Evolutionary conservation across 2,329 filamentous ascomycete genomes (phyloP).

Genomic region (Beauveria medogensis): DNA sequence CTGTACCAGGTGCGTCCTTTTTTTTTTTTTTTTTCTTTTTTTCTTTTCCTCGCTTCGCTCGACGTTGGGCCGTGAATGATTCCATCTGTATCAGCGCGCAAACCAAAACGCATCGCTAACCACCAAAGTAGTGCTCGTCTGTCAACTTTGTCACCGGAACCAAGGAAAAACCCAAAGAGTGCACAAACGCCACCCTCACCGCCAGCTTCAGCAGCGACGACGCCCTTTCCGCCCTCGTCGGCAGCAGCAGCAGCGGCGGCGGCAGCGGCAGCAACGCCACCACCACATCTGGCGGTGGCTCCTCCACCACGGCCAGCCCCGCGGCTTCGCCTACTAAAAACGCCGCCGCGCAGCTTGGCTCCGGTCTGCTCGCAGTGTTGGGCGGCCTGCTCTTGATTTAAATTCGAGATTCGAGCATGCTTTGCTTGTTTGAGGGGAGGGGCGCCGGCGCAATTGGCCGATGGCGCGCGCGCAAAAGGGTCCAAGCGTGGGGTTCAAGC

Average conservation of each 20-base stretch:
- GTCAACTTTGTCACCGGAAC: constrained; percentile 46
- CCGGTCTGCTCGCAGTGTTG: constrained; percentile 1
- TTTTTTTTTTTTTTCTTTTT: neutral
- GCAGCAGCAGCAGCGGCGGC: constrained; percentile 9
- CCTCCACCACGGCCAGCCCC: neutral
- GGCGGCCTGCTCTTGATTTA: neutral
- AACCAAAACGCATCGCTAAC: no score
- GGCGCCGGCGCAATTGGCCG: no score
- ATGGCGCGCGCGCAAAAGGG: no score
- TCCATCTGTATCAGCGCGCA: no score
- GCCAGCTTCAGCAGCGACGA: constrained; percentile 25
- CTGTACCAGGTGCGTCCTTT: constrained; percentile 42
- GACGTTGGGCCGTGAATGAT: neutral
- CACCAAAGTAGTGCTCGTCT: constrained; percentile 37
- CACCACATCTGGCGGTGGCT: neutral
- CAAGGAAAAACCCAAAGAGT: constrained; percentile 23
- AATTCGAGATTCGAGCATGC: neutral
- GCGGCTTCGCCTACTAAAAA: neutral
- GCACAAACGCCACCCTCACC: constrained; percentile 28
- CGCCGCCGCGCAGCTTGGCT: neutral
- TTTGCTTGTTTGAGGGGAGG: neutral
- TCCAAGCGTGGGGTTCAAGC: neutral
- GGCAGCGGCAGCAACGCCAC: neutral
- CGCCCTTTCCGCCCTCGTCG: constrained; percentile 27
- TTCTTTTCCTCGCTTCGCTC: neutral